Evolutionary conservation across 2,329 filamentous ascomycete genomes (phyloP), one percentile per base, ranked within the genome.

Genomic region (Exophiala xenobiotica): DNA sequence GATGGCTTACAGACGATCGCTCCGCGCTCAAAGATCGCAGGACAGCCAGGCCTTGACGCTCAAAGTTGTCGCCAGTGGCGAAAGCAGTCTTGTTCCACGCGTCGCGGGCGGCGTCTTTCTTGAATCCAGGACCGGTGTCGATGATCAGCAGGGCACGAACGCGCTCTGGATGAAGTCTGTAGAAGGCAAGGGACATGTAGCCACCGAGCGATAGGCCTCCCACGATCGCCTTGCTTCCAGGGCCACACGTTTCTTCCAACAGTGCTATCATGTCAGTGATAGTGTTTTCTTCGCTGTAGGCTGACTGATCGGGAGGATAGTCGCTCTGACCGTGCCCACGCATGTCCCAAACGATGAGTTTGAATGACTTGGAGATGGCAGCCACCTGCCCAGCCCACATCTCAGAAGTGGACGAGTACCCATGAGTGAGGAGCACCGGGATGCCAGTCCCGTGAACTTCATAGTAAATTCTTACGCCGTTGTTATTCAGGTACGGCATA

Each of bases 131-230:
- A 0, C 56, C 56, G 4, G 56, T 59, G 29, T 54, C 53, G 43
- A 59, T 59, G 27, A 59, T 59, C 11, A 59, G 38, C 19, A 59
- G 27, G 4, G 45, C 42, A 3, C 38, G 19, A 8, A 59, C 56
- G 1, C 49, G 43, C 24, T 41, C 37, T 0, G 56, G 53, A 24
- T 54, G 19, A 2, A 27, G 5, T 8, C 50, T 46, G 40, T 59
- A 59, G 37, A 59, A 59, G 1, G 56, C 56, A n/a, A 56, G 50
- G 19, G 53, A 57, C 56, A 59, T 59, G 44, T 59, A 59, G 5
- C 56, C 56, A 14, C 56, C 56, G 1, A 59, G 43, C 6, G 46
- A 51, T 18, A 59, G 47, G 11, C 56, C 56, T 11, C 56, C 56
- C 3, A 59, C 53, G 11, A 59, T 50, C 9, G 44, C 53, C 0